Evolutionary conservation across 192 early-diverging fungal genomes (phyloP), one percentile per base, ranked within the genome.

Genomic region (Coemansia biformis): DNA sequence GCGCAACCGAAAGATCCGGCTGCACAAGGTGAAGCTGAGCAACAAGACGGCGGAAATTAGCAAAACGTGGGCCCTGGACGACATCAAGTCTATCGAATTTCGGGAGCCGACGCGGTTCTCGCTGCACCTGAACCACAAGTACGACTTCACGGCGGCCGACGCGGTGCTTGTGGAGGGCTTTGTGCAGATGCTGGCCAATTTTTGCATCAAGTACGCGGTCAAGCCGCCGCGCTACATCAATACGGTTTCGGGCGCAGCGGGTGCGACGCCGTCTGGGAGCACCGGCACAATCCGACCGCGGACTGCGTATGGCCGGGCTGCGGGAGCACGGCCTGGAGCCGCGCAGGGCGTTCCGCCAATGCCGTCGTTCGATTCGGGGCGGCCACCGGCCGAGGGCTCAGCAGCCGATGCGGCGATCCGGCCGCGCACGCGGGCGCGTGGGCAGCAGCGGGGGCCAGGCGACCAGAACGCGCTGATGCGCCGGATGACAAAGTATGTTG

Each of bases 401-500:
- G 39, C 32, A 38, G n/a, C 43, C 1, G 58, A 68, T 1, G 30
- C 22, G n/a, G 42, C 49, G 9, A 34, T 30, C 7, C 57, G 58
- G 8, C 48, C 52, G 9, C 66, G 66, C 33, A 60, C 58, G 10
- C 48, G 55, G 40, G 57, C 42, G 1, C 50, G 56, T 1, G 48
- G 38, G 6, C 60, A 63, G 32, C 53, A 47, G 11, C 54, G 58
- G 2, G 44, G 51, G 13, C 49, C 57, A 15, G 50, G 48, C 30
- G 69, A 73, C 33, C 61, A 65, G 48, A 66, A 40, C 49, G 61
- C 69, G 30, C 46, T 73, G 38, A 60, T 73, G 48, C 63, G 61
- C 1, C 52, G 69, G 13, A 73, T 65, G 69, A 73, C 63, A 48
- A 73, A 71, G 46, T 71, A 71, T 9, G 67, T 71, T 13, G 69